Percentiles rank a stretch among this genome's conserved stretches.
phyloP scores from a whole-genome alignment of 2,329 filamentous ascomycete species.

The Plenodomus lindquistii region DNA sequence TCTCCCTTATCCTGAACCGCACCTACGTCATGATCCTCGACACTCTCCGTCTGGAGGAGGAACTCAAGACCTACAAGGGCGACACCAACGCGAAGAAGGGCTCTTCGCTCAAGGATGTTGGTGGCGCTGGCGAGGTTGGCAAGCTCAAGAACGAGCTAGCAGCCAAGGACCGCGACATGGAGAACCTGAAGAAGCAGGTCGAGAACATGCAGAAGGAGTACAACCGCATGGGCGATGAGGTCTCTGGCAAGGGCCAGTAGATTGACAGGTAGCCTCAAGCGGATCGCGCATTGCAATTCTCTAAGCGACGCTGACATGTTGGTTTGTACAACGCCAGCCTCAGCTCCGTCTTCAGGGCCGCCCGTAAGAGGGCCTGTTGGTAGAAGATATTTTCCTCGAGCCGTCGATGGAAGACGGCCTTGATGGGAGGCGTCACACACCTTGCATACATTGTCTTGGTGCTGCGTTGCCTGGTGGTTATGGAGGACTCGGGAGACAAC shows the following conservation, averaged over 20 bases:
- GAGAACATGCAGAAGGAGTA: constrained; percentile 84
- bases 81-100: constrained; percentile 65
- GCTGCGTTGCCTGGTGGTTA: constrained; percentile 1
- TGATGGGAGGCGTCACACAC: constrained; percentile 1
- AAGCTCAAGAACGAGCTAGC: constrained; percentile 67
- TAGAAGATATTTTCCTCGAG: constrained; percentile 1
- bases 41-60: constrained; percentile 87
- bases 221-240: constrained; percentile 81
- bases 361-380: constrained; percentile 8
- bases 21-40: constrained; percentile 98
- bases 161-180: constrained; percentile 80
- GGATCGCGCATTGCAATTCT: constrained; percentile 9
- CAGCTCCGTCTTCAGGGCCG: constrained; percentile 6
- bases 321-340: constrained; percentile 5
- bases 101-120: constrained; percentile 69
- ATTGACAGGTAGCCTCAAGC: constrained; percentile 23
- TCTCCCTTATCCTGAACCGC: constrained; percentile 97
- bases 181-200: constrained; percentile 89
- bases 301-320: constrained; percentile 14
- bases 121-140: constrained; percentile 75
- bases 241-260: constrained; percentile 64
- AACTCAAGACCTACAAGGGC: constrained; percentile 81
- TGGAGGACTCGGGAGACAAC: constrained; percentile 1
- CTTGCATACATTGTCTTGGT: constrained; percentile 4
- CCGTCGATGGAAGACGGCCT: background rate